Percentiles rank a stretch among this genome's conserved stretches.
These are phyloP conservation scores for Eimeria praecox DNA, from an alignment of 169 alveolate species.

Conservation along the genomic window DNA sequence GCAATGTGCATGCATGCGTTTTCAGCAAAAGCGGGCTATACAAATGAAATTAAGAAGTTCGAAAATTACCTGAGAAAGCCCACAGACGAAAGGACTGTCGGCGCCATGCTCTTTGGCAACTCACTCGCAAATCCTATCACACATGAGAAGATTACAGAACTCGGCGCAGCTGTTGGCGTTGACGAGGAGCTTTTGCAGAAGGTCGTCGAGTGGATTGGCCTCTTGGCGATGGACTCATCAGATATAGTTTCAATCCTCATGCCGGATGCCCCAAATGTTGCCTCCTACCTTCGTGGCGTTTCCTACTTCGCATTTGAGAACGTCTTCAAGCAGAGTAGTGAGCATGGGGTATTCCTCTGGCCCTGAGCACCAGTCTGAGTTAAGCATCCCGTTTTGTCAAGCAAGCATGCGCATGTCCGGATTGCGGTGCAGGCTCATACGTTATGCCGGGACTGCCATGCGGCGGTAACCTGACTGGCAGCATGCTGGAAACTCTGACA, in stretches of 20 bases:
- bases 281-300: conserved; percentile 42
- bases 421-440: conserved; percentile 33
- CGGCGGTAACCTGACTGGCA: conserved; percentile 68
- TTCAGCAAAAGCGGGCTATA: conserved; percentile 19
- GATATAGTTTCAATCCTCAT: conserved; percentile 48
- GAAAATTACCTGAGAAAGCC: background rate
- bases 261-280: conserved; percentile 38
- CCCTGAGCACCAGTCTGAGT: background rate
- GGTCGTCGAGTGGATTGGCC: conserved; percentile 18
- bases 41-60: conserved; percentile 2
- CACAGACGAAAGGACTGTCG: conserved; percentile 10
- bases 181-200: background rate
- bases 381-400: background rate
- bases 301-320: conserved; percentile 43
- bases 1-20: background rate
- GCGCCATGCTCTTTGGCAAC: conserved; percentile 48
- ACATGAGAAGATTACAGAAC: background rate
- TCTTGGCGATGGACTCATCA: background rate
- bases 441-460: conserved; percentile 74
- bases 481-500: conserved; percentile 53
- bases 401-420: background rate
- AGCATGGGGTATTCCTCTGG: background rate
- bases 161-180: conserved; percentile 7
- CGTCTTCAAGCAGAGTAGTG: conserved; percentile 54
- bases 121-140: conserved; percentile 41